Base-by-base conservation (phyloP, 2,329 filamentous ascomycete genomes). In the Cladophialophora chaetospira region DNA sequence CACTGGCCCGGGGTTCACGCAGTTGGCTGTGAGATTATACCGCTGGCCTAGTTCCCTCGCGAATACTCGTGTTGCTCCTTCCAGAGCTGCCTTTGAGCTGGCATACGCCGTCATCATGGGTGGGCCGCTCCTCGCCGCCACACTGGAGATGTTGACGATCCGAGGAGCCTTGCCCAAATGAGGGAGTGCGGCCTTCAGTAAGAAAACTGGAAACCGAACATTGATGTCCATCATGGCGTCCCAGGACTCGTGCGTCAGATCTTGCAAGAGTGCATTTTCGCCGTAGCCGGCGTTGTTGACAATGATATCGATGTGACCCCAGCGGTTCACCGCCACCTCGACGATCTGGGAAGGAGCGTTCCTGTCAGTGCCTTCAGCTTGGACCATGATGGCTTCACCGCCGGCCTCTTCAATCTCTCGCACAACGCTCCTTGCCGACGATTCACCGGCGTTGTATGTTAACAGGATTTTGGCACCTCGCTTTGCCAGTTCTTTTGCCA, bases 11-110 rank as follows among this genome's bases (percentile, higher is more conserved):
- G 85, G 85, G 0, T 84, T 84, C 19, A 87, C 77, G 36, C 80
- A 82, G 66, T 87, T 87, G 68, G 87, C 83, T 0, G 84, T 86
- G 68, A 86, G 84, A 46, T 82, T 80, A 23, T 57, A 57, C 64
- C 83, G 79, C 73, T 85, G 80, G 48, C 86, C 83, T 62, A 82
- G 84, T 75, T 88, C 85, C 68, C 79, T 84, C 2, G 88, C 85
- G 73, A 90, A 87, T 62, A 81, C 84, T 69, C 88, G 85, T 63
- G 87, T 85, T 72, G 90, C 88, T 8, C 85, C 86, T 71, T 89
- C 88, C 58, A 90, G 84, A 28, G 87, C 84, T 64, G 86, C 88
- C 77, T 91, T 91, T 71, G 80, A 84, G 4, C 83, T 87, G 15
- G 87, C 87, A 77, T 91, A 91, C 36, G 90, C 78, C 6, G 84